Percentiles rank a stretch among this genome's conserved stretches.
Conservation (phyloP, 2,329 filamentous ascomycete genomes). For the Ophiostoma piceae region DNA sequence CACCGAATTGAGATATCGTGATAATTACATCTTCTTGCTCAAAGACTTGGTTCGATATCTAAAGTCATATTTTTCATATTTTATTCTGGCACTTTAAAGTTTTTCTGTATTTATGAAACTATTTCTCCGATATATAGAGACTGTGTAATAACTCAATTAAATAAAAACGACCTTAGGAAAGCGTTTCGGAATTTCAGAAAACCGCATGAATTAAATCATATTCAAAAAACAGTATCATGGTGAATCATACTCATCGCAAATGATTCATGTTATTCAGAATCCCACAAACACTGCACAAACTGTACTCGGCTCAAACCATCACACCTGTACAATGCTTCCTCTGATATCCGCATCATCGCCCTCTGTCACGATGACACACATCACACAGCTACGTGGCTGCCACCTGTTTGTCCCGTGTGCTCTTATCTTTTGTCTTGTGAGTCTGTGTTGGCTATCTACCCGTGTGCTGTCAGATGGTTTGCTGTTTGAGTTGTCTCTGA, state of each 20-base stretch:
- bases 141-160: too few species aligned
- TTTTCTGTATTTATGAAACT: too few species aligned
- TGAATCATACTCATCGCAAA: too few species aligned
- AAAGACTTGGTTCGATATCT: background rate
- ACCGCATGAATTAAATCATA: too few species aligned
- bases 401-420: background rate
- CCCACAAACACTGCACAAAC: background rate
- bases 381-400: constrained; percentile 7
- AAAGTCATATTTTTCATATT: background rate
- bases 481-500: background rate
- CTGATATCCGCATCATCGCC: background rate
- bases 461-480: background rate
- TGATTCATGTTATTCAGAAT: too few species aligned
- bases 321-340: background rate
- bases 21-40: background rate
- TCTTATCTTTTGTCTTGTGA: background rate
- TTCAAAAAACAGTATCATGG: too few species aligned
- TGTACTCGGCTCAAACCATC: background rate
- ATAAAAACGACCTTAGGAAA: too few species aligned
- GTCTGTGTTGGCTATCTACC: background rate
- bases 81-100: too few species aligned
- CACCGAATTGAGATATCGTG: background rate
- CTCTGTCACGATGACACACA: background rate
- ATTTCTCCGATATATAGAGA: too few species aligned
- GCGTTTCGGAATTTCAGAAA: too few species aligned